These are phyloP conservation scores for Pestalotiopsis sp. DNA, from an alignment of 2,329 filamentous ascomycete genomes.

Conservation along the genomic window DNA sequence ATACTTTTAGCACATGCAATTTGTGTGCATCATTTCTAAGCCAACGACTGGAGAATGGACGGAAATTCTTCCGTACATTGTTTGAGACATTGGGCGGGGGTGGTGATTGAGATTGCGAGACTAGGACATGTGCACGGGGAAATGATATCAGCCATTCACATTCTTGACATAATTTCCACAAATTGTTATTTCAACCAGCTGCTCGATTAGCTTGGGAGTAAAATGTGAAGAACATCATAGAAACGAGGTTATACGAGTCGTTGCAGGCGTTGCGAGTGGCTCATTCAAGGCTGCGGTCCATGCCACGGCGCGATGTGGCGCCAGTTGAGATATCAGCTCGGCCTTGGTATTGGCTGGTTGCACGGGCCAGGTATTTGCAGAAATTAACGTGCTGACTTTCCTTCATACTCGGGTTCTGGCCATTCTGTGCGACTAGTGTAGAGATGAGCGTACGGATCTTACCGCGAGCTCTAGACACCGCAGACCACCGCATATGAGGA, in stretches of 20 bases:
- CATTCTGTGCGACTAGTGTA: not conserved
- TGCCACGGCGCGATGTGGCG: not conserved
- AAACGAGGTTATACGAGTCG: not conserved
- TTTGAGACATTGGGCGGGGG: too few species aligned
- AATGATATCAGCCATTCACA: not conserved
- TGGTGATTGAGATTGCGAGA: too few species aligned
- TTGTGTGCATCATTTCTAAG: not conserved
- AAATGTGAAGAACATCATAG: not conserved
- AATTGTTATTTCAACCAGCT: not conserved
- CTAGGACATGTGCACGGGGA: not conserved
- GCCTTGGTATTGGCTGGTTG: not conserved
- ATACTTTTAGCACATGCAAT: not conserved
- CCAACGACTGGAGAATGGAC: too few species aligned
- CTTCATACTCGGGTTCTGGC: not conserved
- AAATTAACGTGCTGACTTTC: not conserved
- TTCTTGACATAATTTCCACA: not conserved
- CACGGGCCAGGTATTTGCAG: not conserved
- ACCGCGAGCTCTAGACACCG: not conserved
- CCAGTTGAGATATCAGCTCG: not conserved
- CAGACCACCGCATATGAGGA: not conserved
- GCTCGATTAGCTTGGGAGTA: not conserved
- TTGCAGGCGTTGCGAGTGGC: not conserved
- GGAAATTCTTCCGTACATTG: too few species aligned
- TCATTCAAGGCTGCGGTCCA: not conserved
- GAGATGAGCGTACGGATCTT: not conserved